phyloP scores from a whole-genome alignment of 2,329 filamentous ascomycete species.

The Microascus cirrosus region DNA sequence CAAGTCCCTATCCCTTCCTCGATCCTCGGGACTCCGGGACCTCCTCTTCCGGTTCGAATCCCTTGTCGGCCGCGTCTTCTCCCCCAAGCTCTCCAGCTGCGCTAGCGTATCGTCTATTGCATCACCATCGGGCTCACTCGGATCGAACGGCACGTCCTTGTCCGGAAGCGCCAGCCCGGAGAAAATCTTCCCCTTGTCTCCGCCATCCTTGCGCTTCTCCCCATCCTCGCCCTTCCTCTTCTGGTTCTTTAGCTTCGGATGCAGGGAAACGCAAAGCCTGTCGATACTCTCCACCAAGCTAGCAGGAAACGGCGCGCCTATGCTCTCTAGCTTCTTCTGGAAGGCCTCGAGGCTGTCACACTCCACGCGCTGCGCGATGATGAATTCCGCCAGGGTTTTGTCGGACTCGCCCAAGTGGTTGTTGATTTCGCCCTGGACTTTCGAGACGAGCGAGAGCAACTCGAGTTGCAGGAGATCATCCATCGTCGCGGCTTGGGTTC shows the following conservation, averaged over 20 bases:
- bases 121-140: constrained; percentile 32
- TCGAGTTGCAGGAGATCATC: constrained; percentile 88
- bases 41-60: constrained; percentile 31
- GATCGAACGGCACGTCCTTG: constrained; percentile 34
- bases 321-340: constrained; percentile 59
- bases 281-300: constrained; percentile 89
- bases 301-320: constrained; percentile 72
- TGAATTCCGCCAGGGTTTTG: constrained; percentile 91
- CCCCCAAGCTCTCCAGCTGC: constrained; percentile 63
- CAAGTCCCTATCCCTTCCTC: constrained; percentile 30
- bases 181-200: too few species aligned
- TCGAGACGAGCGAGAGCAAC: constrained; percentile 85
- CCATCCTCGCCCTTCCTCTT: constrained; percentile 16
- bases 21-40: constrained; percentile 39
- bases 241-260: constrained; percentile 70
- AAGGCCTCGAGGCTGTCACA: constrained; percentile 62
- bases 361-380: constrained; percentile 81
- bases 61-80: constrained; percentile 43
- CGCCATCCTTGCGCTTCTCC: constrained; percentile 2
- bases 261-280: constrained; percentile 76
- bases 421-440: constrained; percentile 85
- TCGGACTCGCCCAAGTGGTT: constrained; percentile 89
- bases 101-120: constrained; percentile 90
- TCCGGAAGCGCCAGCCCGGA: constrained; percentile 82
- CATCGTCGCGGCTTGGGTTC: constrained; percentile 40